phyloP scores from a whole-genome alignment of 345 rosid species.

The Ricinus communis region DNA sequence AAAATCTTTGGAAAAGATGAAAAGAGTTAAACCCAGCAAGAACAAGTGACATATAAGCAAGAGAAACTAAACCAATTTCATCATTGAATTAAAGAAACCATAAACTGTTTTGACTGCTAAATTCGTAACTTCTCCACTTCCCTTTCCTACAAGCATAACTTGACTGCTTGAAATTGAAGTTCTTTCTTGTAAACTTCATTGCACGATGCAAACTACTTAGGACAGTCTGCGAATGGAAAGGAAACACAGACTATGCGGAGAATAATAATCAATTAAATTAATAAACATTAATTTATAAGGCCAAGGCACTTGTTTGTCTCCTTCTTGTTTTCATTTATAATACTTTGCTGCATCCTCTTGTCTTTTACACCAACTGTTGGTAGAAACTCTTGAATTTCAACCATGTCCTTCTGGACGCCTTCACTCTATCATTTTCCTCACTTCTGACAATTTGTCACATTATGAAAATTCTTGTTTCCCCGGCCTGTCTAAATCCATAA shows the following conservation, averaged over 20 bases:
- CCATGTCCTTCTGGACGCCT: neutral
- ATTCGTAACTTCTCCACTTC: neutral
- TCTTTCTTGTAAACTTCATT: constrained; percentile 4
- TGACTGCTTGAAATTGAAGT: neutral
- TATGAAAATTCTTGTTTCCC: neutral
- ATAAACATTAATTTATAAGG: neutral
- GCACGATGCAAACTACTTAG: neutral
- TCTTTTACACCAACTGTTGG: neutral
- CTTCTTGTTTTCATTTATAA: neutral
- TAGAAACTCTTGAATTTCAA: too few species aligned
- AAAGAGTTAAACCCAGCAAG: neutral
- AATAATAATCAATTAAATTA: neutral
- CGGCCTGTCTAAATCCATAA: too few species aligned
- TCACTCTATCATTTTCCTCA: neutral
- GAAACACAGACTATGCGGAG: neutral
- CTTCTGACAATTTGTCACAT: neutral
- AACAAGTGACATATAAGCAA: neutral
- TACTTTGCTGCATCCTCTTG: neutral
- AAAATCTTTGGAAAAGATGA: neutral
- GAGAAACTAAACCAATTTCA: neutral
- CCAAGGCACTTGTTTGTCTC: neutral
- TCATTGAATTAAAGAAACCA: neutral
- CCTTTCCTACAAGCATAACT: neutral
- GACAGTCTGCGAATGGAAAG: neutral
- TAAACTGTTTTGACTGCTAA: neutral